A percentile compares a stretch with the other conserved stretches of the same genome.
phyloP scores from a whole-genome alignment of 495 filamentous ascomycete genomes.

The Lophiotrema nucula region DNA sequence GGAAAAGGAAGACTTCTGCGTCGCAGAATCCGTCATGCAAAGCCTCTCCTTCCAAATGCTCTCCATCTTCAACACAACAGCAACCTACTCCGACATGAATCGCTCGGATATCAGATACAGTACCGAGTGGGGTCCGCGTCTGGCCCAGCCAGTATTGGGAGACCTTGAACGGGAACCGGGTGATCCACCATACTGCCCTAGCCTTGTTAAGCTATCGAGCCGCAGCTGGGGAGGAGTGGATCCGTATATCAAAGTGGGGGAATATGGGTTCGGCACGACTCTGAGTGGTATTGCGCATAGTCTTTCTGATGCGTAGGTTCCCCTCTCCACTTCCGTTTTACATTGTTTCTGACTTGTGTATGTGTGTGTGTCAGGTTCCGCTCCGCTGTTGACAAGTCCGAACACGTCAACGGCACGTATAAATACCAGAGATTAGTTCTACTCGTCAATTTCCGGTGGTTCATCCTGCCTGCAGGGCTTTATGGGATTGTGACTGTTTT shows the following conservation, averaged over 20 bases:
- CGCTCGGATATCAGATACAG: background rate
- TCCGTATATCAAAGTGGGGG: too few relatives aligned
- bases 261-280: too few relatives aligned
- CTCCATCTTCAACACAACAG: background rate
- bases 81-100: background rate
- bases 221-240: too few relatives aligned
- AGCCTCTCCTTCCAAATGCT: background rate
- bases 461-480: background rate
- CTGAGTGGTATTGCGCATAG: background rate
- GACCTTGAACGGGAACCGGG: too few relatives aligned
- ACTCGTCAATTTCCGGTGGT: background rate
- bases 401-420: background rate
- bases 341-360: background rate
- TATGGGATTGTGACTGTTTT: background rate
- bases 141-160: background rate
- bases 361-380: slow-evolving; percentile 3
- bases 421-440: background rate
- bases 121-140: slow-evolving; percentile 1
- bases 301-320: background rate
- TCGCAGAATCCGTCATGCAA: background rate
- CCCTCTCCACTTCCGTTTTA: background rate
- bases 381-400: background rate
- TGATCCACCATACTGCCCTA: too few relatives aligned
- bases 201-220: too few relatives aligned
- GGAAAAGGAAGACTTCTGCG: slow-evolving; percentile 7